phyloP scores from a whole-genome alignment of 306 rosid genomes.

The Dicorynia guianensis region DNA sequence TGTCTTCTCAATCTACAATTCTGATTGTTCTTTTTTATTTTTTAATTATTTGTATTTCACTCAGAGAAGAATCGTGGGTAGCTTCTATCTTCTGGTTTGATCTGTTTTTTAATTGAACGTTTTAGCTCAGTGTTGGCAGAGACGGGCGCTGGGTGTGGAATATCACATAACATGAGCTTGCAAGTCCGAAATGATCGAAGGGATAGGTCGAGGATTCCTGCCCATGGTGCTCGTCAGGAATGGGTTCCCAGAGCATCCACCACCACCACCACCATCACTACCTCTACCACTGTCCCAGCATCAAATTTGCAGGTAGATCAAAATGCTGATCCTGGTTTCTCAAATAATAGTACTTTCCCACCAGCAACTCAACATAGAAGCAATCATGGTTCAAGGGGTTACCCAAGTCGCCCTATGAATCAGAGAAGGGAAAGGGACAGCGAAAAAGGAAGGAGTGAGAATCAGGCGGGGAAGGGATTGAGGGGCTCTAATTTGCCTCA shows the following conservation, averaged over 20 bases:
- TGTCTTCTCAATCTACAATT: slow-evolving; percentile 6
- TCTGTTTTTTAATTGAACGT: slow-evolving; percentile 16
- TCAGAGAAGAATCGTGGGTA: slow-evolving; percentile 14
- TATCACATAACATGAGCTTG: slow-evolving; percentile 59
- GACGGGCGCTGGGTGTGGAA: slow-evolving; percentile 35
- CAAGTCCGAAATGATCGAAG: slow-evolving; percentile 58
- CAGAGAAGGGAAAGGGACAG: slow-evolving; percentile 45
- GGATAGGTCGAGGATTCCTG: slow-evolving; percentile 59
- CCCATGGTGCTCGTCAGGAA: slow-evolving; percentile 58
- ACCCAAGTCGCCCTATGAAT: slow-evolving; percentile 38
- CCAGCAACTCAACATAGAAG: slow-evolving; percentile 31
- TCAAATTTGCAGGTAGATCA: slow-evolving; percentile 17
- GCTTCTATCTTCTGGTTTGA: slow-evolving; percentile 6
- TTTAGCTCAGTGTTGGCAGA: slow-evolving; percentile 32
- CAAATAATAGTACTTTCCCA: slow-evolving; percentile 37
- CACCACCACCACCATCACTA: slow-evolving; percentile 12
- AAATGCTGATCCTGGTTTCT: slow-evolving; percentile 16
- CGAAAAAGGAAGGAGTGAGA: slow-evolving; percentile 53
- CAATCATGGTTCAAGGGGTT: slow-evolving; percentile 46
- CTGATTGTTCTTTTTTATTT: not conserved
- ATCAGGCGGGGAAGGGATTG: slow-evolving; percentile 44
- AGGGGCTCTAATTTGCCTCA: slow-evolving; percentile 74
- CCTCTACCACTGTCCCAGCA: slow-evolving; percentile 3
- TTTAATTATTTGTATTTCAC: slow-evolving; percentile 15
- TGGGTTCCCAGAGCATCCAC: slow-evolving; percentile 67